Conservation (phyloP, 2,329 filamentous ascomycete genomes). For the Phaeosphaeria sp. region DNA sequence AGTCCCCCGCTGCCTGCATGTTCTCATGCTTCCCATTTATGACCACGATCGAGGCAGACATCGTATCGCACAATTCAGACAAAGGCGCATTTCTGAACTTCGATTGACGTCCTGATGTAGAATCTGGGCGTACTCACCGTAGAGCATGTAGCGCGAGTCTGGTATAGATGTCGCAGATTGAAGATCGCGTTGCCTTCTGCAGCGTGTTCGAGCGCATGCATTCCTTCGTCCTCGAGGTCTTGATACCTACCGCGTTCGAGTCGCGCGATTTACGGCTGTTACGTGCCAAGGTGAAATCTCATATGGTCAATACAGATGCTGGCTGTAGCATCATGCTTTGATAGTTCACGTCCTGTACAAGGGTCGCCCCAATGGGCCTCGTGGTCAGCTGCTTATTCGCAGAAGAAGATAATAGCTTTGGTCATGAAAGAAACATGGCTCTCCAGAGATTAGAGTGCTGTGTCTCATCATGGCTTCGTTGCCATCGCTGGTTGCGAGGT, state of each 20-base stretch:
- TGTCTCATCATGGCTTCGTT: slow-evolving; percentile 11
- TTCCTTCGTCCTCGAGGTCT: not conserved
- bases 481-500: slow-evolving; percentile 8
- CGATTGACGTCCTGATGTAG: not conserved
- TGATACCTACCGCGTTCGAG: not conserved
- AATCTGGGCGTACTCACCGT: not conserved
- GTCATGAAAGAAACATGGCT: not conserved
- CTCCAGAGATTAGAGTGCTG: not conserved
- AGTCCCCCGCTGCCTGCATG: not conserved
- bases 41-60: not conserved
- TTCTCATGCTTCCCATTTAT: not conserved
- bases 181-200: no score
- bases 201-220: not conserved
- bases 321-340: slow-evolving; percentile 25
- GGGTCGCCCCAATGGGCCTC: slow-evolving; percentile 33
- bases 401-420: not conserved
- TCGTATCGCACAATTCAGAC: not conserved
- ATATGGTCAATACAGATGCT: slow-evolving; percentile 26
- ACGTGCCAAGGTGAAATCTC: slow-evolving; percentile 6
- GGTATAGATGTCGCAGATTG: not conserved
- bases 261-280: not conserved
- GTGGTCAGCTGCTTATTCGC: slow-evolving; percentile 29
- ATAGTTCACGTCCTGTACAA: slow-evolving; percentile 38
- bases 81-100: not conserved
- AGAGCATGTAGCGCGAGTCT: not conserved